A percentile compares a stretch with the other conserved stretches of the same genome.
These are phyloP conservation scores for Bothia castanella DNA, from an alignment of 1,284 basidiomycete species.

Conservation along the genomic window DNA sequence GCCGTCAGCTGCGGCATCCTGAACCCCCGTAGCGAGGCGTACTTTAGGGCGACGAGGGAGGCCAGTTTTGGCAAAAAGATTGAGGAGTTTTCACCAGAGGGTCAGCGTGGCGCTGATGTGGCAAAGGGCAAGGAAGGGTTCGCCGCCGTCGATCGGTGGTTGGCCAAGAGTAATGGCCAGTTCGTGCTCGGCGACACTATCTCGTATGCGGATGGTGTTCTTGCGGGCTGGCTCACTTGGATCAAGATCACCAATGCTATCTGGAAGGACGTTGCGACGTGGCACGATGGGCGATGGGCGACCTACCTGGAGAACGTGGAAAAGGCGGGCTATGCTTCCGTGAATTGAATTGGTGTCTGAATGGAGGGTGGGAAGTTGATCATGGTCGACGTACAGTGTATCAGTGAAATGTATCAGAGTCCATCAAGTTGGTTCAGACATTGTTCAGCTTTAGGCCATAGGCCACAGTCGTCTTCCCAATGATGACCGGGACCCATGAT, in stretches of 20 bases:
- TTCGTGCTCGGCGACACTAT: constrained; percentile 36
- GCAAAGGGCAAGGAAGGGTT: constrained; percentile 26
- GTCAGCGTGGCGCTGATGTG: constrained; percentile 26
- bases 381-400: background rate
- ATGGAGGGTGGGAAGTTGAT: background rate
- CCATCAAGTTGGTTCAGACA: too few relatives aligned
- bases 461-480: too few relatives aligned
- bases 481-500: too few relatives aligned
- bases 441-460: too few relatives aligned
- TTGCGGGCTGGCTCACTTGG: constrained; percentile 31
- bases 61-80: constrained; percentile 28
- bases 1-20: constrained; percentile 16
- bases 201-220: constrained; percentile 35
- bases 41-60: constrained; percentile 34
- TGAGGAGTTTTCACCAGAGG: constrained; percentile 34
- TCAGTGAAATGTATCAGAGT: background rate
- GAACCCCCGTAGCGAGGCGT: constrained; percentile 31
- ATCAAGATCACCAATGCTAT: constrained; percentile 23
- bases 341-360: constrained; percentile 7
- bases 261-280: constrained; percentile 30
- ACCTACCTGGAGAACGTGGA: constrained; percentile 28
- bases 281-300: constrained; percentile 37
- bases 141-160: constrained; percentile 23
- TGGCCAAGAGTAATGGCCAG: constrained; percentile 26
- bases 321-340: constrained; percentile 23